Conservation (phyloP, 2,329 filamentous ascomycete genomes). For the Penicillium expansum region DNA sequence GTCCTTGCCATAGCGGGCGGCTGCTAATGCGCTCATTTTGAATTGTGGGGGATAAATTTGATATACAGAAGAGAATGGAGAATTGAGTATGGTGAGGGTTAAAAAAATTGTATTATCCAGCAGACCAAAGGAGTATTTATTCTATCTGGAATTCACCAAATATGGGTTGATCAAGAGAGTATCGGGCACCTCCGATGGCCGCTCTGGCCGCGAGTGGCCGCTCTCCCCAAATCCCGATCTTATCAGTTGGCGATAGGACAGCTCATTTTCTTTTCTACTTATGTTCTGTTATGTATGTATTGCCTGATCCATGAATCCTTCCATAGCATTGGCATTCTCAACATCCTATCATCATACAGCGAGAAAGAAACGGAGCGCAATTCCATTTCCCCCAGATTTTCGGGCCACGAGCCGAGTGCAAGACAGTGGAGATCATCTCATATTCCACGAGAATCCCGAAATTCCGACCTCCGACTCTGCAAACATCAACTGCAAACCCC, state of each 20-base stretch:
- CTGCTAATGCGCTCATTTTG: slow-evolving; percentile 39
- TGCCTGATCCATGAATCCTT: slow-evolving; percentile 1
- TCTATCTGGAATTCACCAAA: background rate
- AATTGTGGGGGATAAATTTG: background rate
- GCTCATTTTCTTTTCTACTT: background rate
- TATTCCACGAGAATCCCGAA: slow-evolving; percentile 16
- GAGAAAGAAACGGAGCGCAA: background rate
- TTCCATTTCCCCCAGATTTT: slow-evolving; percentile 4
- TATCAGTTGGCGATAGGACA: slow-evolving; percentile 20
- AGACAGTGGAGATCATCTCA: slow-evolving; percentile 2
- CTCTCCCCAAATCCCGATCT: slow-evolving; percentile 28
- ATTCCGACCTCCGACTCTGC: slow-evolving; percentile 17
- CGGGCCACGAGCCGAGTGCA: background rate
- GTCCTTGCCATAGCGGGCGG: slow-evolving; percentile 66
- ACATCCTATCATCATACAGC: background rate
- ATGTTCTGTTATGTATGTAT: background rate
- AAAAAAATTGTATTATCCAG: background rate
- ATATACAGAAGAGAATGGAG: background rate
- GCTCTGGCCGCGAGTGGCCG: slow-evolving; percentile 37
- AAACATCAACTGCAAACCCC: background rate
- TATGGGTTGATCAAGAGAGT: slow-evolving; percentile 6
- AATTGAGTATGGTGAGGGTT: background rate
- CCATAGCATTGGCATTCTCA: background rate
- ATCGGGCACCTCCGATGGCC: slow-evolving; percentile 42
- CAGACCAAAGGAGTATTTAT: slow-evolving; percentile 1